These are phyloP conservation scores for Alternaria burnsii DNA, from an alignment of 2,329 filamentous ascomycete species.

Conservation along the genomic window DNA sequence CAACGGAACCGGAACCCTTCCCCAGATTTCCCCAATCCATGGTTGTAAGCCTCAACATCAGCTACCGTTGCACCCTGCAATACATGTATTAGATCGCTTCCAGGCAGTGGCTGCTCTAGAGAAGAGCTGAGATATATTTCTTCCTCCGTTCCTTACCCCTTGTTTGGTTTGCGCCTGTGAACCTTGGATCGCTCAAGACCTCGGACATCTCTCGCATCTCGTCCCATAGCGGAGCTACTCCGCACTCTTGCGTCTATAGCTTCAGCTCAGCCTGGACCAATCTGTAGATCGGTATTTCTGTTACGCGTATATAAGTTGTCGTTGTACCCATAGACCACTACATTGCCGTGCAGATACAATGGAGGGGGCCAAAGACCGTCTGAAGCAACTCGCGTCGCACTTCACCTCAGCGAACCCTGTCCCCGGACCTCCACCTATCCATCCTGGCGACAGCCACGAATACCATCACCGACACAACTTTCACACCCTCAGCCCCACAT, in stretches of 20 bases:
- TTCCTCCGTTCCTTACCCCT: neutral
- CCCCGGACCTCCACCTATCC: conserved; percentile 49
- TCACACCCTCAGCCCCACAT: conserved; percentile 84
- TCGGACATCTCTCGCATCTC: conserved; percentile 12
- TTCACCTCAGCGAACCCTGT: conserved; percentile 45
- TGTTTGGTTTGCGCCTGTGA: neutral
- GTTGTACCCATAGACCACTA: neutral
- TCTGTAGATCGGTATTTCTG: conserved; percentile 9
- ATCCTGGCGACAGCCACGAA: conserved; percentile 45
- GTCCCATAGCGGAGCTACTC: conserved; percentile 21
- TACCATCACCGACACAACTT: conserved; percentile 65
- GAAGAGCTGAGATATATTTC: neutral
- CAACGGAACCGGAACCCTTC: conserved; percentile 22
- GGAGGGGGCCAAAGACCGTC: conserved; percentile 34
- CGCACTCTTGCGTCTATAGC: conserved; percentile 27
- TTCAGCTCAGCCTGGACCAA: conserved; percentile 11
- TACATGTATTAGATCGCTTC: neutral
- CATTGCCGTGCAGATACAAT: conserved; percentile 6
- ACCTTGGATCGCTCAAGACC: neutral
- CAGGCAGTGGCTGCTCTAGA: neutral
- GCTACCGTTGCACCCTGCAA: conserved; percentile 2
- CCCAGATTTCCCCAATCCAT: conserved; percentile 28
- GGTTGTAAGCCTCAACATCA: conserved; percentile 3
- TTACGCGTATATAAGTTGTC: conserved; percentile 12
- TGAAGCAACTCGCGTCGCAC: conserved; percentile 50